A percentile compares a stretch with the other conserved stretches of the same genome.
phyloP scores from a whole-genome alignment of 1,284 basidiomycete genomes.

The Sutorius eximius region DNA sequence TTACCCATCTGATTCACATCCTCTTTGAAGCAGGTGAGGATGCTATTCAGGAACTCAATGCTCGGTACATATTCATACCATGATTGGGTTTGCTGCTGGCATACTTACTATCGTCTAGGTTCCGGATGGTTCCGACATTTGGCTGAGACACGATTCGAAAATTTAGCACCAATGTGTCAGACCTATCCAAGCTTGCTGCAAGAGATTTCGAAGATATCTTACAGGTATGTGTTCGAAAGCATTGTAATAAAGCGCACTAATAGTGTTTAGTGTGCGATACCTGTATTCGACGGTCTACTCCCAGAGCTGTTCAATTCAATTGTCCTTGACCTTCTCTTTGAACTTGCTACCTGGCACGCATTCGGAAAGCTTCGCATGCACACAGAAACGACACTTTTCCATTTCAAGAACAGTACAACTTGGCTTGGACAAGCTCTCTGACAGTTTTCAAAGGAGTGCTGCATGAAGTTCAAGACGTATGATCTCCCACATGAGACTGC shows the following conservation, averaged over 20 bases:
- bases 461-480: not conserved
- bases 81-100: no score
- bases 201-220: not conserved
- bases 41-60: not conserved
- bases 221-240: no score
- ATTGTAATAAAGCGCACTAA: no score
- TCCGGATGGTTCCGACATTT: not conserved
- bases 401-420: not conserved
- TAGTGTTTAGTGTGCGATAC: not conserved
- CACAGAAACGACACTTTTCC: not conserved
- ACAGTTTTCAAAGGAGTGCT: not conserved
- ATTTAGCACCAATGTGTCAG: not conserved
- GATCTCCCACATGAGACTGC: not conserved
- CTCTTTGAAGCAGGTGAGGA: not conserved
- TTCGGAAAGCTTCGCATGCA: not conserved
- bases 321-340: not conserved
- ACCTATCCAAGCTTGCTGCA: not conserved
- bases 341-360: not conserved
- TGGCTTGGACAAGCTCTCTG: not conserved
- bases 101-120: not conserved
- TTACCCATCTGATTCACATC: not conserved
- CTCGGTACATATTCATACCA: not conserved
- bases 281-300: not conserved
- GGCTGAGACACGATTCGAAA: not conserved
- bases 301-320: not conserved